Evolutionary conservation across 169 alveolate species (phyloP).

Genomic region (Eimeria necatrix): DNA sequence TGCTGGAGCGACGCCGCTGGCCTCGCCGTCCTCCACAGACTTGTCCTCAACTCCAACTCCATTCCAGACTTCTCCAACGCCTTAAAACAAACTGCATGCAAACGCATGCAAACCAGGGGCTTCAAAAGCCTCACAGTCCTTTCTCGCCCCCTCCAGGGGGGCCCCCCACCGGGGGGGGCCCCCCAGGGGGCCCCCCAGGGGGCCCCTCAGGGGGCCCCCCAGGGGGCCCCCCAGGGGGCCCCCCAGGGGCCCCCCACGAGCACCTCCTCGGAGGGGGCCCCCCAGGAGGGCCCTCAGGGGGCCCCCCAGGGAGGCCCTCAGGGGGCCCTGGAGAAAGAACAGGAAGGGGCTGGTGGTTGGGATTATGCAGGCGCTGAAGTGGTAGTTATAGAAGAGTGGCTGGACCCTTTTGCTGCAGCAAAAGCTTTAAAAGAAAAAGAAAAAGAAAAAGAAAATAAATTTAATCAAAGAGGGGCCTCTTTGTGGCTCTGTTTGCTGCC

Average conservation of each 20-base stretch:
- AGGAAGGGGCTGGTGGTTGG: no score
- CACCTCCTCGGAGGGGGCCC: background rate
- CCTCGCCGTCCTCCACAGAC: background rate
- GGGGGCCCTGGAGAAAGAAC: background rate
- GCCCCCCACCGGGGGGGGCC: background rate
- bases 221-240: no score
- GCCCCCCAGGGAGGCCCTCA: background rate
- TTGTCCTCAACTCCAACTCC: background rate
- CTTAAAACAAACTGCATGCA: background rate
- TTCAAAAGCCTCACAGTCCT: background rate
- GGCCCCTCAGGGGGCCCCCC: no score
- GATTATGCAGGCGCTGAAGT: constrained; percentile 7
- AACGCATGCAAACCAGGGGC: background rate
- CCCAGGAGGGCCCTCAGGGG: background rate
- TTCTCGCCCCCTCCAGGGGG: background rate
- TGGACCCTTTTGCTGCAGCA: constrained; percentile 46
- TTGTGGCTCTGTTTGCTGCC: background rate
- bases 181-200: no score
- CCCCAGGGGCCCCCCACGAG: no score
- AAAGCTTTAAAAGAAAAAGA: background rate
- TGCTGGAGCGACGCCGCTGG: background rate
- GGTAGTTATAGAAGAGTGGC: constrained; percentile 49
- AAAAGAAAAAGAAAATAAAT: background rate
- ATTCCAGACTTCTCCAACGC: background rate
- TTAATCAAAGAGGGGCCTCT: background rate